These are phyloP conservation scores for Musa troglodytarum DNA, from an alignment of 176 grass and related monocot species.

Conservation along the genomic window DNA sequence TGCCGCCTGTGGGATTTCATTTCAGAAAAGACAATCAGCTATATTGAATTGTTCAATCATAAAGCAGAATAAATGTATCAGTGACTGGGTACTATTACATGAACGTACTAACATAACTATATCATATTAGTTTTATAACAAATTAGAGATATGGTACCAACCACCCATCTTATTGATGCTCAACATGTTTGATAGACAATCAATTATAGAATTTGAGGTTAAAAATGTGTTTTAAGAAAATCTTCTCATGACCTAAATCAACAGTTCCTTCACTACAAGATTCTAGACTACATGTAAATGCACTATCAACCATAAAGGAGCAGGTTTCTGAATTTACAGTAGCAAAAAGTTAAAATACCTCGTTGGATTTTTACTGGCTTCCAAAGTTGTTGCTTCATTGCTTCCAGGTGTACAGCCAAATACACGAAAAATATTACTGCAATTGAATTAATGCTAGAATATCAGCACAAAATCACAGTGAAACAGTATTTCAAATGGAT, in stretches of 20 bases:
- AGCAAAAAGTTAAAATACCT: conserved; percentile 34
- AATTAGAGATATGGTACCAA: background rate
- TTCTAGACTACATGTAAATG: background rate
- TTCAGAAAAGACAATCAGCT: background rate
- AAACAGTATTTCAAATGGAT: background rate
- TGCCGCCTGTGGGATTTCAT: background rate
- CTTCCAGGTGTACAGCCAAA: conserved; percentile 50
- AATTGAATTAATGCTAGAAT: background rate
- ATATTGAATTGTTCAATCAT: background rate
- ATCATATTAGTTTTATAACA: background rate
- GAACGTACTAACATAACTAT: background rate
- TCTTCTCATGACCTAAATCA: background rate
- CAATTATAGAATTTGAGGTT: background rate
- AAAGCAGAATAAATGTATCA: background rate
- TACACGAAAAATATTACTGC: conserved; percentile 78
- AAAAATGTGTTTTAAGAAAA: background rate
- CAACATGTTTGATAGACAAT: background rate
- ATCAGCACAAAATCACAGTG: background rate
- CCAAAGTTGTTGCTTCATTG: conserved; percentile 64
- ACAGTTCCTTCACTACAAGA: background rate
- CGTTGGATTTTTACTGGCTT: conserved; percentile 85
- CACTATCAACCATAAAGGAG: background rate
- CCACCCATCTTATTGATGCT: background rate
- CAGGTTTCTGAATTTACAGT: background rate
- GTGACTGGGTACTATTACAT: background rate